These are phyloP conservation scores for Cadophora luteo-olivacea DNA, from an alignment of 2,329 filamentous ascomycete species.

Conservation along the genomic window DNA sequence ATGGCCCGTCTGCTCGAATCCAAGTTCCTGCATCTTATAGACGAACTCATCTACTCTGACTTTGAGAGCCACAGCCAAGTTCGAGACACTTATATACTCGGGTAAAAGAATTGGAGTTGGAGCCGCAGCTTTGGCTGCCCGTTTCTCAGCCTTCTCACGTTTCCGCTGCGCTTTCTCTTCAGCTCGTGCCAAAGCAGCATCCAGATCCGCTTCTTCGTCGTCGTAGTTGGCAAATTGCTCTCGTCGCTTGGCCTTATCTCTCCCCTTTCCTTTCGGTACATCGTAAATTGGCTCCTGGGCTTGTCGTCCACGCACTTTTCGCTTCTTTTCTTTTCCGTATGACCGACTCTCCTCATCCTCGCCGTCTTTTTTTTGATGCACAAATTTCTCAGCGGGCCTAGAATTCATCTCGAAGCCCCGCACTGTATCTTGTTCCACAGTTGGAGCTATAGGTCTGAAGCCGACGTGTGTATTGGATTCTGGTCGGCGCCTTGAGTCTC, in stretches of 20 bases:
- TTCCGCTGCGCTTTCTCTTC: constrained; percentile 50
- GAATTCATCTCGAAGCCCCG: constrained; percentile 1
- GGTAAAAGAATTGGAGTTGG: constrained; percentile 76
- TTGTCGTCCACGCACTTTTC: constrained; percentile 21
- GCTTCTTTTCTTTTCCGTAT: constrained; percentile 23
- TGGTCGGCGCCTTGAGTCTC: not conserved
- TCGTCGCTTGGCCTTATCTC: constrained; percentile 42
- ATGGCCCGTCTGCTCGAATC: constrained; percentile 83
- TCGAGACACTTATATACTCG: constrained; percentile 88
- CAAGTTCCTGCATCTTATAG: constrained; percentile 78
- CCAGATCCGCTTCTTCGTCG: constrained; percentile 43
- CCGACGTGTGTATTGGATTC: not conserved
- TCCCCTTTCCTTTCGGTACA: constrained; percentile 38
- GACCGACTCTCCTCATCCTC: constrained; percentile 21
- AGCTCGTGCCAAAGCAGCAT: constrained; percentile 46
- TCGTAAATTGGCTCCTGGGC: constrained; percentile 25
- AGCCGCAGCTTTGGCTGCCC: constrained; percentile 50
- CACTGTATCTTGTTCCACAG: not conserved
- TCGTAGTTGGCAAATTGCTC: constrained; percentile 39
- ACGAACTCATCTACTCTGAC: constrained; percentile 76
- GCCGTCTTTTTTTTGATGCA: not conserved
- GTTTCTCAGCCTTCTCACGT: constrained; percentile 42
- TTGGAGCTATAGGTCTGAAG: not conserved
- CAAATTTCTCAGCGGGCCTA: not conserved
- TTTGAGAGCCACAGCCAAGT: constrained; percentile 77